A percentile compares a stretch with the other conserved stretches of the same genome.
phyloP scores from a whole-genome alignment of 1,284 basidiomycete species.

The Hypsizygus ulmarius region DNA sequence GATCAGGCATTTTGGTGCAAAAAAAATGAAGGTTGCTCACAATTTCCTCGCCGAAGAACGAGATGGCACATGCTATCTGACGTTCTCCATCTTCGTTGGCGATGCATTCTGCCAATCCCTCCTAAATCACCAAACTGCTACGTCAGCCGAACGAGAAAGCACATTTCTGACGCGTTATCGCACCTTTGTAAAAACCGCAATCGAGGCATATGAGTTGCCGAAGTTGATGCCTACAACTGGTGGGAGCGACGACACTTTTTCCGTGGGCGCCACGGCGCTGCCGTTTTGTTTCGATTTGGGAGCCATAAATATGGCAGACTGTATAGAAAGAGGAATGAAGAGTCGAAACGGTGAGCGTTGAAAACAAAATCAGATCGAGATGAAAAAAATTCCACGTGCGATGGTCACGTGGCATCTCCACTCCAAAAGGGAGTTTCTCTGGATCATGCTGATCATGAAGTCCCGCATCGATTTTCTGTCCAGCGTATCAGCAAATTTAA shows the following conservation, averaged over 20 bases:
- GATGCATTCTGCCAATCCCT: constrained; percentile 89
- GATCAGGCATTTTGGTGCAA: constrained; percentile 11
- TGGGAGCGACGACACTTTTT: constrained; percentile 36
- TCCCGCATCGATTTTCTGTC: too few relatives aligned
- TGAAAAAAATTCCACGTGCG: too few relatives aligned
- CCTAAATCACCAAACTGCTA: constrained; percentile 43
- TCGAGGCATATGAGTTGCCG: constrained; percentile 93
- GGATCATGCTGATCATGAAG: too few relatives aligned
- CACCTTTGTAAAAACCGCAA: constrained; percentile 95
- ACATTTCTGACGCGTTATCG: not conserved
- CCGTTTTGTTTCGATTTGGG: constrained; percentile 31
- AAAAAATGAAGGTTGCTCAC: constrained; percentile 43
- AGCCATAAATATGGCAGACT: constrained; percentile 6
- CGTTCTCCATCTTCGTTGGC: constrained; percentile 99
- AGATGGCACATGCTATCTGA: constrained; percentile 93
- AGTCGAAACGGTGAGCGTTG: too few relatives aligned
- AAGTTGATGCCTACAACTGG: constrained; percentile 93
- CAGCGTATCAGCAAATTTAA: too few relatives aligned
- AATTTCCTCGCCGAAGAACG: constrained; percentile 89
- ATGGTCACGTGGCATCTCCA: too few relatives aligned
- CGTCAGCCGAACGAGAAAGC: not conserved
- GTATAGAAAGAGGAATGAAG: too few relatives aligned
- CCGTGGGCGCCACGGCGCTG: constrained; percentile 22
- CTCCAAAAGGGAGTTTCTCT: too few relatives aligned
- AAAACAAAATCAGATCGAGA: too few relatives aligned